phyloP scores from a whole-genome alignment of 805 yeast species.

The Yarrowia divulgata region DNA sequence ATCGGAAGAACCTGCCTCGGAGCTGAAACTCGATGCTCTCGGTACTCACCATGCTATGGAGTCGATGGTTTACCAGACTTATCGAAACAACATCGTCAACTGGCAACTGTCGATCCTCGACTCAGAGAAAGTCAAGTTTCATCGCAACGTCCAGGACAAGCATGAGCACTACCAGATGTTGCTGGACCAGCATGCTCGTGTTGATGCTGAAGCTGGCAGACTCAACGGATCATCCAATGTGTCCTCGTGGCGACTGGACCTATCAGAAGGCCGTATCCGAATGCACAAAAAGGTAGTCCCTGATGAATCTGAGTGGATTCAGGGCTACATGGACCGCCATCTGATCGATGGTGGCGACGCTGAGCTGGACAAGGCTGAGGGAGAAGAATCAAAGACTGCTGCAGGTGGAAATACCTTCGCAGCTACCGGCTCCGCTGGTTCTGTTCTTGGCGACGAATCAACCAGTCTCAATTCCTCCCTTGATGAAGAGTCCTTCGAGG shows the following conservation, averaged over 20 bases:
- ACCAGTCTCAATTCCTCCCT: slow-evolving; percentile 6
- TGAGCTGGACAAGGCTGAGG: slow-evolving; percentile 5
- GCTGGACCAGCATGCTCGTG: slow-evolving; percentile 56
- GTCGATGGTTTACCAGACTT: slow-evolving; percentile 32
- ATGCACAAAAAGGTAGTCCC: slow-evolving; percentile 68
- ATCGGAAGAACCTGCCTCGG: background rate
- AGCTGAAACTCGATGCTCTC: background rate
- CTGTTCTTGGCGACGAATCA: background rate
- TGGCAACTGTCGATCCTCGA: slow-evolving; percentile 46
- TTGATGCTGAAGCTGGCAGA: slow-evolving; percentile 53
- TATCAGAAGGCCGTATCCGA: slow-evolving; percentile 72
- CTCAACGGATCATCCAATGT: slow-evolving; percentile 42
- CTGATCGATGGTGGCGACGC: slow-evolving; percentile 16
- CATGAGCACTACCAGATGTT: slow-evolving; percentile 64
- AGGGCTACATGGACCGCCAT: slow-evolving; percentile 25
- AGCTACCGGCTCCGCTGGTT: background rate
- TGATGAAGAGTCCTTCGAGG: slow-evolving; percentile 45
- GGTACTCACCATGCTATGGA: slow-evolving; percentile 29
- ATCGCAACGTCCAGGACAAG: slow-evolving; percentile 68
- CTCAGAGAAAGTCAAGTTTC: slow-evolving; percentile 54
- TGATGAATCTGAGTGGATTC: slow-evolving; percentile 54
- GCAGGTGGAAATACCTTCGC: background rate
- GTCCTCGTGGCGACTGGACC: slow-evolving; percentile 62
- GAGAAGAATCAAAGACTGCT: background rate
- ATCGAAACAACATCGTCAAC: slow-evolving; percentile 41